Percentiles rank a stretch among this genome's conserved stretches.
These are phyloP conservation scores for Rhizoctonia solani DNA, from an alignment of 1,284 basidiomycete genomes.

Conservation along the genomic window DNA sequence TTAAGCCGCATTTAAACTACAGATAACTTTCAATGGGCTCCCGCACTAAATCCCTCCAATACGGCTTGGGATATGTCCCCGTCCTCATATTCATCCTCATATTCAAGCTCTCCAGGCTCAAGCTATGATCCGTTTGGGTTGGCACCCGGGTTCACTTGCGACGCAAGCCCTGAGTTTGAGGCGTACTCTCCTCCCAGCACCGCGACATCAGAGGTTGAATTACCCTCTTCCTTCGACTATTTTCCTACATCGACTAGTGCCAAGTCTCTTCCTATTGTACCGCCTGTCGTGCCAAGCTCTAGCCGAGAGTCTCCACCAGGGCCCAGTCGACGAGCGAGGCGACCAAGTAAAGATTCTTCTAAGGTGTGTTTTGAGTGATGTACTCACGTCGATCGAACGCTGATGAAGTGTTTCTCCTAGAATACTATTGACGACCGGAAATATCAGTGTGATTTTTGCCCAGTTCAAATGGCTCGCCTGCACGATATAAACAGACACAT, in stretches of 20 bases:
- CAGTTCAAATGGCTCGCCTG: slow-evolving; percentile 28
- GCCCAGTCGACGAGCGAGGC: slow-evolving; percentile 2
- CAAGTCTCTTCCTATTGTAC: not conserved
- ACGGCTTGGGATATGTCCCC: not conserved
- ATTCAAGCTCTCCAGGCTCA: not conserved
- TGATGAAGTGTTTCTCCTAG: not conserved
- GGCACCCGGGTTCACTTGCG: not conserved
- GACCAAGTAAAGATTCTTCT: slow-evolving; percentile 20
- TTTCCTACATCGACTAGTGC: not conserved
- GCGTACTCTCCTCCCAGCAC: slow-evolving; percentile 29
- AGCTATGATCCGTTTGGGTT: slow-evolving; percentile 1
- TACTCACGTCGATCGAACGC: not conserved
- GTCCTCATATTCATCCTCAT: not conserved
- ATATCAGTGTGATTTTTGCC: slow-evolving; percentile 30
- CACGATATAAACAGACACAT: slow-evolving; percentile 33
- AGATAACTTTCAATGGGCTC: slow-evolving; percentile 6
- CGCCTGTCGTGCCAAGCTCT: slow-evolving; percentile 27
- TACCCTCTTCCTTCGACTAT: not conserved
- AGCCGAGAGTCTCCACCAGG: slow-evolving; percentile 9
- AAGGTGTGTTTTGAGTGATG: slow-evolving; percentile 19
- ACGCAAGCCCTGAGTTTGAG: slow-evolving; percentile 11
- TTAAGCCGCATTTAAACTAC: not conserved
- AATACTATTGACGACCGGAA: slow-evolving; percentile 20
- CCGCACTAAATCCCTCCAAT: not conserved
- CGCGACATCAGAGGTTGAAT: slow-evolving; percentile 14